phyloP scores from a whole-genome alignment of 495 filamentous ascomycete genomes.

The Podospora australis region DNA sequence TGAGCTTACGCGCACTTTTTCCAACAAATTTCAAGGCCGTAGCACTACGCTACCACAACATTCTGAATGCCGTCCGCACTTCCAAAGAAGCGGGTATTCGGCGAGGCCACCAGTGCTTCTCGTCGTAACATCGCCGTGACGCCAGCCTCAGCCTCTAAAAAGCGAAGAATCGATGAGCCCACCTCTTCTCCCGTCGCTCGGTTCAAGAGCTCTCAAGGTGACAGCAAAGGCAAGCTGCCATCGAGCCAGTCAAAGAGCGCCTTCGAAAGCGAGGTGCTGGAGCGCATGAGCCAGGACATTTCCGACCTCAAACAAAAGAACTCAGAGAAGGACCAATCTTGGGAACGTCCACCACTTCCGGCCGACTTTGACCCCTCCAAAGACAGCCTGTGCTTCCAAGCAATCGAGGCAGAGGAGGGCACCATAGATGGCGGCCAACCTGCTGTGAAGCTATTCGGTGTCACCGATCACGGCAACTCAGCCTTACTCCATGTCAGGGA shows the following conservation, averaged over 20 bases:
- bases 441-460: conserved; percentile 84
- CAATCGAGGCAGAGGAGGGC: conserved; percentile 93
- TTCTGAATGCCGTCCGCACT: conserved; percentile 37
- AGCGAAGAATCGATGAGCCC: conserved; percentile 62
- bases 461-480: conserved; percentile 93
- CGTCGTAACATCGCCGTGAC: conserved; percentile 38
- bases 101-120: conserved; percentile 43
- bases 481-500: conserved; percentile 91
- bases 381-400: conserved; percentile 79
- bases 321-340: conserved; percentile 89
- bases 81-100: conserved; percentile 49
- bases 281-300: conserved; percentile 91
- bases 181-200: conserved; percentile 46
- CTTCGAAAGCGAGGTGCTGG: conserved; percentile 90
- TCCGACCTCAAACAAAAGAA: conserved; percentile 74
- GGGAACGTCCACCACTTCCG: conserved; percentile 71
- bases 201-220: conserved; percentile 54
- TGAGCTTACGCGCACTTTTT: not conserved
- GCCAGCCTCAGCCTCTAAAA: conserved; percentile 50
- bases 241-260: conserved; percentile 84
- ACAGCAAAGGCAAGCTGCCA: conserved; percentile 53
- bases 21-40: no score
- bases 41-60: not conserved
- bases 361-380: conserved; percentile 59
- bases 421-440: conserved; percentile 62